Evolutionary conservation across 306 rosid genomes (phyloP), one percentile per base, ranked within the genome.

Genomic region (Abrus pulchellus): DNA sequence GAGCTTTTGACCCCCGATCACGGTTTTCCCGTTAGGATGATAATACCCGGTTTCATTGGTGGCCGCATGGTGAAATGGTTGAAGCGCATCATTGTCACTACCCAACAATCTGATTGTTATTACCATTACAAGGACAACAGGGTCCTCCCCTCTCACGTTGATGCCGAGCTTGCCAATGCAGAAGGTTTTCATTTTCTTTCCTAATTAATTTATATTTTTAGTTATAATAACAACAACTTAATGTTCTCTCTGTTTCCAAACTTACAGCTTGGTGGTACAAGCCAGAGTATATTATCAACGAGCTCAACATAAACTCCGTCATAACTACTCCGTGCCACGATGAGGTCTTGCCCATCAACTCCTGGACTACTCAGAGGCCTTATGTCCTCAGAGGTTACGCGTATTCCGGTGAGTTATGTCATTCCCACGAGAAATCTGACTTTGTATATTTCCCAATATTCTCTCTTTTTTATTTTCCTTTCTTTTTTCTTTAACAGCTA

Each of bases 31-130:
- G 83, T 92, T 14, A 67, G 98, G 75, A 62, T 92, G 61, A 90
- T 94, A 29, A 78, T 94, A 7, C 97, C 98, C 0, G 96, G 96
- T 4, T 94, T 85, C 65, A 92, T 90, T 1, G 98, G 93, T 0
- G 98, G 98, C 0, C 89, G 96, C 11, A 92, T 92, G 97, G 94
- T 94, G 3, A 94, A 94, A 60, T 92, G 98, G 98, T 72, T 94
- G 27, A 94, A 94, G 33, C 89, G 96, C 1, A 94, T 94, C 52
- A 4, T 94, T 5, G 94, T 94, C 0, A 90, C 97, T 0, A 76
- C 96, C 0, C 50, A 60, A 2, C 90, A 94, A 82, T 92, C 97
- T 0, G 84, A 89, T 0, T 79, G 1, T 40, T 83, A 89, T 82
- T 92, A 92, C 82, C 97, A 94, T 54, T 89, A 69, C 43, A 83